A percentile compares a stretch with the other conserved stretches of the same genome.
Conservation (phyloP, 2,329 filamentous ascomycete genomes). For the Clarireedia hainanense region DNA sequence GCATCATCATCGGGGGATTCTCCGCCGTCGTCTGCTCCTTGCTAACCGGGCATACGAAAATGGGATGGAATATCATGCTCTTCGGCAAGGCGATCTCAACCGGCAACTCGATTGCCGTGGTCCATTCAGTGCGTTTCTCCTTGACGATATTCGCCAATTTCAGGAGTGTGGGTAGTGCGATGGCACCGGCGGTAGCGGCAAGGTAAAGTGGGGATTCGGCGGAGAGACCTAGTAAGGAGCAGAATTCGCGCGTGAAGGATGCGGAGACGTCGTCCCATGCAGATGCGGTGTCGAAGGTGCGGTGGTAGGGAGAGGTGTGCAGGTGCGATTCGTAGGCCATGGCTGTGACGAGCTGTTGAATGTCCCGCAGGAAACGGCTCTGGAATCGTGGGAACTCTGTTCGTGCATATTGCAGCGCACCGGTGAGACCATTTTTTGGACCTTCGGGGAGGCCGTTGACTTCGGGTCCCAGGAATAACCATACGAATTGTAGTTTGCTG, state of each 20-base stretch:
- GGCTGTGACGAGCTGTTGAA: constrained; percentile 72
- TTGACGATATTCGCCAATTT: constrained; percentile 86
- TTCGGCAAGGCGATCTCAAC: constrained; percentile 58
- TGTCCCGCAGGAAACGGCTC: constrained; percentile 66
- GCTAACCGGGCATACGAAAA: constrained; percentile 95
- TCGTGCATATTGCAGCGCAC: constrained; percentile 70
- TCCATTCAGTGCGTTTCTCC: constrained; percentile 90
- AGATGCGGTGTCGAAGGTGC: constrained; percentile 65
- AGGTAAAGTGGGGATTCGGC: constrained; percentile 91
- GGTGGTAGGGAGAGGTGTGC: constrained; percentile 65
- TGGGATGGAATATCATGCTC: constrained; percentile 75
- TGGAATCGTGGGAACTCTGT: constrained; percentile 68
- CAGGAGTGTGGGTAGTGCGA: constrained; percentile 79
- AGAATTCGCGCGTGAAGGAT: constrained; percentile 94
- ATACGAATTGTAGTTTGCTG: constrained; percentile 80
- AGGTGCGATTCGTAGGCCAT: constrained; percentile 76
- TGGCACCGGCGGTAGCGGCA: constrained; percentile 83
- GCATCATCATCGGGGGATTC: constrained; percentile 95
- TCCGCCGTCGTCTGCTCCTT: constrained; percentile 91
- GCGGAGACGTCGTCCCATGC: constrained; percentile 77
- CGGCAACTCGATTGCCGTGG: constrained; percentile 79
- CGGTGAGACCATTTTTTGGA: constrained; percentile 45
- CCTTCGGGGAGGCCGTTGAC: constrained; percentile 49
- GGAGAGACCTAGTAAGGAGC: constrained; percentile 79
- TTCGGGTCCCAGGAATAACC: constrained; percentile 63